Percentiles rank a stretch among this genome's conserved stretches.
Evolutionary conservation across 2,329 filamentous ascomycete genomes (phyloP).

Genomic region (Berkeleyomyces basicola): DNA sequence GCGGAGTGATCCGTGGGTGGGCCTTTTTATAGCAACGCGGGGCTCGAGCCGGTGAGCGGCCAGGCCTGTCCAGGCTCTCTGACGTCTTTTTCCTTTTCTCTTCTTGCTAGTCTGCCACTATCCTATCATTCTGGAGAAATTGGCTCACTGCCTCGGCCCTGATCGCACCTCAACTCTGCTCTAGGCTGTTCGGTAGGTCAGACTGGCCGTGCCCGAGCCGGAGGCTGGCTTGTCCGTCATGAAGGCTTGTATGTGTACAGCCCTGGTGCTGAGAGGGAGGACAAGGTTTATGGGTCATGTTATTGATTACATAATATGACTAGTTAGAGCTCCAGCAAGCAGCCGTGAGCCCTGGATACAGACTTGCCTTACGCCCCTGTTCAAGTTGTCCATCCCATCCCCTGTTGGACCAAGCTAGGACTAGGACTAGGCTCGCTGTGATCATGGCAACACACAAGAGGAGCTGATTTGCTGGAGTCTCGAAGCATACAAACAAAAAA

Average conservation of each 20-base stretch:
- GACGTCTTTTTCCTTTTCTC: background rate
- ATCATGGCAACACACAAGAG: background rate
- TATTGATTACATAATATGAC: background rate
- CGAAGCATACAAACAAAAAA: background rate
- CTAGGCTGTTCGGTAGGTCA: background rate
- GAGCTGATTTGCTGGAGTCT: too few species aligned
- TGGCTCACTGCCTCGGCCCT: background rate
- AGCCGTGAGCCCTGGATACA: background rate
- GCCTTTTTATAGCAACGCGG: background rate
- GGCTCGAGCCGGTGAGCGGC: background rate
- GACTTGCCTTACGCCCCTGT: background rate
- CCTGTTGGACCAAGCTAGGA: background rate
- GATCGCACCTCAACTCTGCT: background rate
- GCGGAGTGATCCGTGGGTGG: background rate
- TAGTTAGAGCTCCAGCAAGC: background rate
- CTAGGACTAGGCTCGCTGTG: background rate
- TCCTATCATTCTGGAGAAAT: background rate
- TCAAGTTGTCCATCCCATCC: background rate
- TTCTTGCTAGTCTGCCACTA: background rate
- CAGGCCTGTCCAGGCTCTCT: background rate
- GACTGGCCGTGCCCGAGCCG: background rate
- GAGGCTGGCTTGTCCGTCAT: background rate
- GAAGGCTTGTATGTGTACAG: background rate
- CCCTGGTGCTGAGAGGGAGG: background rate
- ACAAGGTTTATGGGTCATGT: background rate